Evolutionary conservation across 768 basidiomycete genomes (phyloP), one percentile per base, ranked within the genome.

Genomic region (Lyophyllum atratum): DNA sequence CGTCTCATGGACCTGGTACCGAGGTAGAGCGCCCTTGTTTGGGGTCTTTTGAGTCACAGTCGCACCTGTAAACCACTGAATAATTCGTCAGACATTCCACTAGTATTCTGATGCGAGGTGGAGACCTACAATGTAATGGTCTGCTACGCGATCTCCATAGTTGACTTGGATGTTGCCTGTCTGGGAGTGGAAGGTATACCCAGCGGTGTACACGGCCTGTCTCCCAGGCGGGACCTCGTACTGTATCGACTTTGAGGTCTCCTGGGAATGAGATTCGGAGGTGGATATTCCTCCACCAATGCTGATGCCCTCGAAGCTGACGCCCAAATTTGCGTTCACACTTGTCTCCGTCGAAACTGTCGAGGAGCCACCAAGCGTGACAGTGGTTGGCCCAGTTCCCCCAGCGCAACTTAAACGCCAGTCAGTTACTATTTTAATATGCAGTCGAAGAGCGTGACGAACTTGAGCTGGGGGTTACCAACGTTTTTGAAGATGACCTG

Each of bases 401-500:
- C 59, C 59, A 25, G 55, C 59, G 29, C 59, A 61, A 31, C 59
- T 57, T 10, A n/a, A n/a, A 11, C 14, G 9, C 12, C 21, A n/a
- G 19, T 45, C 53, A 54, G 49, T 17, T 11, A 37, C 2, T 12
- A 19, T 50, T 22, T 11, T 4, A 42, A 21, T 15, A 29, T 17
- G 39, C 3, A 22, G 7, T 37, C 26, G 9, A 33, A 6, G 31
- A 37, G 17, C 17, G 34, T 37, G 17, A 57, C 48, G n/a, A 21
- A 61, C 59, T 61, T 61, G 15, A 57, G 52, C 43, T 61, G 56
- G 15, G 59, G 49, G 28, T 29, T 57, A 26, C 59, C 59, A 12
- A 55, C 8, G 25, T 61, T 61, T 10, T 40, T 29, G n/a, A 28
- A 61, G 26, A 57, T 37, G 17, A 57, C 46, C 17, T 61, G 29